Base-by-base conservation (phyloP, 208 protist species). In the Acanthamoeba lugdunensis region DNA sequence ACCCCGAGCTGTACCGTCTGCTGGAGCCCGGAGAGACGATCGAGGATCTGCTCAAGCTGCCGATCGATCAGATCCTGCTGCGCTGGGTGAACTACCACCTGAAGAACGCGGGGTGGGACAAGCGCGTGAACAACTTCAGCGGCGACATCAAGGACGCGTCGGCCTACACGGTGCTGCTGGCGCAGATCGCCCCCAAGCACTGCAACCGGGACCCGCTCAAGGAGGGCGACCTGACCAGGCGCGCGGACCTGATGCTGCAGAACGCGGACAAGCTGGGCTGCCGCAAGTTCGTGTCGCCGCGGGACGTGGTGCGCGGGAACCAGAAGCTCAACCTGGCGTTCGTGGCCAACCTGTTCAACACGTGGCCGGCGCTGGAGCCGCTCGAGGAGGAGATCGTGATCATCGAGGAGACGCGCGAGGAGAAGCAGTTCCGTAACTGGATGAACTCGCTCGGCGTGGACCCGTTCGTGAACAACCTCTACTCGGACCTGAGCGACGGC, bases 41-140 rank as follows among this genome's bases (percentile, higher is more conserved):
- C 52, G 94, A 95, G 52, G 97, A 97, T 94, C 84, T 97, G 14
- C 54, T 98, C 16, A 97, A 98, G 94, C 50, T 97, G 8, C 89
- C 94, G 30, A 81, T 95, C 9, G 96, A 98, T 23, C 85, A 97
- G 52, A 97, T 98, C 52, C 95, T 98, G 14, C 88, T 98, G 13
- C 95, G 97, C 65, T 98, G 97, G 97, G 82, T 98, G 56, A 98
- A 98, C 95, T 98, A 97, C 94, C 97, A 98, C 56, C 94, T 98
- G 11, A 65, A 65, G n/a, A 93, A 92, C 7, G 97, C 97, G n/a
- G 96, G 96, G 37, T 82, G n/a, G 37, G 13, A 79, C 73, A 67
- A 95, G 25, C 65, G 96, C n/a, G 95, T 98, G n/a, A 95, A 73
- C 23, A 98, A 98, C 95, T 98, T 98, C 45, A 67, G 56, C 37